phyloP scores from a whole-genome alignment of 306 rosid genomes.

The Corylus avellana region DNA sequence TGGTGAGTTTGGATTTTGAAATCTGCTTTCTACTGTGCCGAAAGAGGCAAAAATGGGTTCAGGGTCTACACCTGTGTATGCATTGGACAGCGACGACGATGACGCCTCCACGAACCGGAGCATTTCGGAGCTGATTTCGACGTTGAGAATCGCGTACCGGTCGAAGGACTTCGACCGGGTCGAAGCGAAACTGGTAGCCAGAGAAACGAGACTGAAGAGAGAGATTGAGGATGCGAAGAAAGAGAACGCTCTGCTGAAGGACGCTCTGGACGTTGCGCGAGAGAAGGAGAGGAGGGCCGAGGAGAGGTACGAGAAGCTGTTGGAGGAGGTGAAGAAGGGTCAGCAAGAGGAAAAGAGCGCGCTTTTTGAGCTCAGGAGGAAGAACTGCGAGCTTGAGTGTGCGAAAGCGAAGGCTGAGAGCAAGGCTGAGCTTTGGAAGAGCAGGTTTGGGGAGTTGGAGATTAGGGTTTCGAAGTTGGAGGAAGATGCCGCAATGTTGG shows the following conservation, averaged over 20 bases:
- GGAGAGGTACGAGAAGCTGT: slow-evolving; percentile 16
- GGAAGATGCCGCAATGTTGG: neutral
- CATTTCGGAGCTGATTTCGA: slow-evolving; percentile 30
- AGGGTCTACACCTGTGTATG: neutral
- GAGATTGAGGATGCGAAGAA: slow-evolving; percentile 17
- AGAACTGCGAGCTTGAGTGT: slow-evolving; percentile 18
- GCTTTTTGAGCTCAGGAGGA: neutral
- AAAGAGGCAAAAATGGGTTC: neutral
- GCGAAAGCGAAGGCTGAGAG: slow-evolving; percentile 6
- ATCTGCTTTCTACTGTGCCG: too few species aligned
- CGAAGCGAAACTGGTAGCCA: slow-evolving; percentile 22
- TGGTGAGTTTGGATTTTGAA: neutral
- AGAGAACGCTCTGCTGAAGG: neutral
- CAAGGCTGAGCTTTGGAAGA: neutral
- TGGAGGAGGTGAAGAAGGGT: slow-evolving; percentile 17
- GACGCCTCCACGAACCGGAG: neutral
- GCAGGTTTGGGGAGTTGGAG: neutral
- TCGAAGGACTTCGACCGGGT: slow-evolving; percentile 11
- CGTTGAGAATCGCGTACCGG: slow-evolving; percentile 15
- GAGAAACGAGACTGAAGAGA: slow-evolving; percentile 18
- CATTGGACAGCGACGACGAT: neutral
- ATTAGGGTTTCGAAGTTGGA: slow-evolving; percentile 12
- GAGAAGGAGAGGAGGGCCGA: neutral
- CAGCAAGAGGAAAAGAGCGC: neutral
- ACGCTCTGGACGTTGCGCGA: neutral